Evolutionary conservation across 371 early-diverging fungal genomes (phyloP).

Genomic region (Rhizopus microsporus): DNA sequence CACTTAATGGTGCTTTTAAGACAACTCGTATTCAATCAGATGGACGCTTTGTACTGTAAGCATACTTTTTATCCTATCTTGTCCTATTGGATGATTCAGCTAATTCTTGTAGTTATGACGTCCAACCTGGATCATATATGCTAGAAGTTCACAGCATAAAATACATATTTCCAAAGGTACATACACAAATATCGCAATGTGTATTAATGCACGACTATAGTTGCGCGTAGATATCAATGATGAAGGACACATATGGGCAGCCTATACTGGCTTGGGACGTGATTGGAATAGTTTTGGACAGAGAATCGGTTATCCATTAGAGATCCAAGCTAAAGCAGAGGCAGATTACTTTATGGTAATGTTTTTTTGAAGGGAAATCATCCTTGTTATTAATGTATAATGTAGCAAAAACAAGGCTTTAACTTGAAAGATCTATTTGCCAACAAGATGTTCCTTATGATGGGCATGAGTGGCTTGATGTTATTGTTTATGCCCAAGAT

Average conservation of each 20-base stretch:
- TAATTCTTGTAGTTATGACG: slow-evolving; percentile 21
- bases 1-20: slow-evolving; percentile 14
- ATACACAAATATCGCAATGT: neutral
- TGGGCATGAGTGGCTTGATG: slow-evolving; percentile 47
- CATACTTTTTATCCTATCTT: neutral
- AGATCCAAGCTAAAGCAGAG: slow-evolving; percentile 42
- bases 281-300: slow-evolving; percentile 44
- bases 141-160: slow-evolving; percentile 50
- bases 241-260: slow-evolving; percentile 29
- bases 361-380: neutral
- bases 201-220: slow-evolving; percentile 13
- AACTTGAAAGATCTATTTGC: slow-evolving; percentile 46
- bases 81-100: neutral
- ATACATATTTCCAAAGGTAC: slow-evolving; percentile 47
- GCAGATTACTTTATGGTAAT: slow-evolving; percentile 53
- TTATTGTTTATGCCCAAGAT: slow-evolving; percentile 52
- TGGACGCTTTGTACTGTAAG: slow-evolving; percentile 28
- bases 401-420: slow-evolving; percentile 49
- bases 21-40: slow-evolving; percentile 13
- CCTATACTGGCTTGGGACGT: slow-evolving; percentile 38
- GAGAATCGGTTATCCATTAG: slow-evolving; percentile 38
- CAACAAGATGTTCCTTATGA: slow-evolving; percentile 56
- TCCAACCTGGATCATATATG: slow-evolving; percentile 46
- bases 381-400: neutral
- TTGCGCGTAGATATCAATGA: slow-evolving; percentile 45